These are phyloP conservation scores for Cystofilobasidium capitatum DNA, from an alignment of 768 basidiomycete species.

Conservation along the genomic window DNA sequence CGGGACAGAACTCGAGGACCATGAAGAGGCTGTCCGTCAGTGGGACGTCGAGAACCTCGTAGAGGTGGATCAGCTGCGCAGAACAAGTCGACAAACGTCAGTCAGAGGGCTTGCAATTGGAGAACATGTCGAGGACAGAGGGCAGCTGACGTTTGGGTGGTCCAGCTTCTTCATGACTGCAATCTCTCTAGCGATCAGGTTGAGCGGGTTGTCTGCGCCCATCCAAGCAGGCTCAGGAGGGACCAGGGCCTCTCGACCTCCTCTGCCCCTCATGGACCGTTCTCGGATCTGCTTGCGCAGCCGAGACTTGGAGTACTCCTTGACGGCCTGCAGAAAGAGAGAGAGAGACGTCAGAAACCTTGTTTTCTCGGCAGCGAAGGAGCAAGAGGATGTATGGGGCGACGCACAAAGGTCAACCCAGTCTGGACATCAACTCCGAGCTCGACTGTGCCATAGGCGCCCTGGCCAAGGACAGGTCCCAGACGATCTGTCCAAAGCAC, in stretches of 20 bases:
- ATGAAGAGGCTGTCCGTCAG: slow-evolving; percentile 38
- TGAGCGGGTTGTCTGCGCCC: slow-evolving; percentile 34
- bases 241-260: slow-evolving; percentile 2
- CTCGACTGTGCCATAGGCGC: slow-evolving; percentile 40
- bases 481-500: slow-evolving; percentile 25
- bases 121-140: background rate
- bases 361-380: background rate
- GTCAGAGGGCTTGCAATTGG: background rate
- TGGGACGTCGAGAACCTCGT: slow-evolving; percentile 40
- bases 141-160: slow-evolving; percentile 37
- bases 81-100: background rate
- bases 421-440: slow-evolving; percentile 38
- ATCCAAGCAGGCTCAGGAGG: slow-evolving; percentile 1
- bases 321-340: slow-evolving; percentile 36
- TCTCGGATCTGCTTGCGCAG: slow-evolving; percentile 34
- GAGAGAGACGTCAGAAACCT: background rate
- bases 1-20: slow-evolving; percentile 40
- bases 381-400: background rate
- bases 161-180: slow-evolving; percentile 42
- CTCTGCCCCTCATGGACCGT: background rate
- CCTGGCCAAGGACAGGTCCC: slow-evolving; percentile 36
- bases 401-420: slow-evolving; percentile 35
- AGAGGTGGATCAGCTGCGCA: slow-evolving; percentile 37
- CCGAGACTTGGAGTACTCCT: slow-evolving; percentile 40
- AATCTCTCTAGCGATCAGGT: slow-evolving; percentile 34